phyloP scores from a whole-genome alignment of 306 rosid genomes.

The Dryas drummondii region DNA sequence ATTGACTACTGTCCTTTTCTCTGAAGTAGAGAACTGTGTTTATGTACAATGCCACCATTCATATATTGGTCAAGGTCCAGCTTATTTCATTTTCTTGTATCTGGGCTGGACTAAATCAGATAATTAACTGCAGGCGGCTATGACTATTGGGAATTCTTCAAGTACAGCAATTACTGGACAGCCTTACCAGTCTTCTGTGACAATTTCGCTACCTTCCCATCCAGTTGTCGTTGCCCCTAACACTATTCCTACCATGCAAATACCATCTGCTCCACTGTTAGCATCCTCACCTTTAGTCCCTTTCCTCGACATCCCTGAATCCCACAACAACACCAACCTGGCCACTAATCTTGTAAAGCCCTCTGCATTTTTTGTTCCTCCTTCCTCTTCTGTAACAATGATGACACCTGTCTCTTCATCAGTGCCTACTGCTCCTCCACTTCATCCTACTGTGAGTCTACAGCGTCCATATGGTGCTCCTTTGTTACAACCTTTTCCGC shows the following conservation, averaged over 20 bases:
- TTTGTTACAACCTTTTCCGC: conserved; percentile 80
- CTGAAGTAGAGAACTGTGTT: neutral
- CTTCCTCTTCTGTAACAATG: conserved; percentile 49
- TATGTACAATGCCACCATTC: neutral
- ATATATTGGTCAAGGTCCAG: neutral
- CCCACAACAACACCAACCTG: conserved; percentile 40
- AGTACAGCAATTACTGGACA: conserved; percentile 34
- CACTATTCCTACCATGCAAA: conserved; percentile 43
- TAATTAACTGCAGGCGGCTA: conserved; percentile 56
- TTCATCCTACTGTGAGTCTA: conserved; percentile 48
- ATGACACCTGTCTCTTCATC: conserved; percentile 60
- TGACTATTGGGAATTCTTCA: conserved; percentile 34
- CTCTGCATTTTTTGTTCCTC: conserved; percentile 56
- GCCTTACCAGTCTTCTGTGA: conserved; percentile 37
- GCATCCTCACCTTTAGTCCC: conserved; percentile 38
- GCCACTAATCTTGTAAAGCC: conserved; percentile 70
- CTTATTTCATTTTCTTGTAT: conserved; percentile 2
- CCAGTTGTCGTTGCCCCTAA: conserved; percentile 45
- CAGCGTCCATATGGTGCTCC: conserved; percentile 82
- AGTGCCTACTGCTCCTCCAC: conserved; percentile 39
- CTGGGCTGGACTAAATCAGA: neutral
- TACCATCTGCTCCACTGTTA: conserved; percentile 47
- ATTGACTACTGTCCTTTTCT: neutral
- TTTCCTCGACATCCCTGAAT: conserved; percentile 44
- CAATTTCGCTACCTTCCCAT: conserved; percentile 39